Base-by-base conservation (phyloP, 768 basidiomycete genomes). In the Lenzites betulinus region DNA sequence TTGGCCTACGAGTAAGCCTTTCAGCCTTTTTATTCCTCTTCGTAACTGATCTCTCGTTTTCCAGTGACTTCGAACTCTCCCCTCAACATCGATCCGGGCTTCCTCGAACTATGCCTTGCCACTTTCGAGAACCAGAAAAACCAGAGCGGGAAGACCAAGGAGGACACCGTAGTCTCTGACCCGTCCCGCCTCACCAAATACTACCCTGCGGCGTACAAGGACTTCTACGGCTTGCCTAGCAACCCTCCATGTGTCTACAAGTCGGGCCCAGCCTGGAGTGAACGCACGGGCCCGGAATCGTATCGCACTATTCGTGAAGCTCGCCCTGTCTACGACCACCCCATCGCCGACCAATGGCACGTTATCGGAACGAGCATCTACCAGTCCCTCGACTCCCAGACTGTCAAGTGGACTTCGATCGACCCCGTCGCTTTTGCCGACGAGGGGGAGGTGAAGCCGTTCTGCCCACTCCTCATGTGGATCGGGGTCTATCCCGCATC, bases 401-500 rank as follows among this genome's bases (percentile, higher is more conserved):
- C 64, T 3, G 52, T 78, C 58, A 44, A 52, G 26, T 77, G 71
- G 70, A 70, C 67, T n/a, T 54, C 64, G 22, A 70, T 78, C 51
- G 65, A 76, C 63, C 66, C 67, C 51, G 57, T 75, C 56, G 67
- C 66, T 54, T 76, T 69, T 58, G 71, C 75, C 64, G 52, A 72
- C 11, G 67, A 57, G 9, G 68, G 63, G 48, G 53, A 67, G 50
- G 55, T 54, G 9, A n/a, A 66, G 57, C 57, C 61, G 7, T 38
- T 67, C 39, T 60, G 68, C 48, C 60, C 67, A 5, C 51, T 71
- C 46, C n/a, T 72, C 50, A 52, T 76, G n/a, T 70, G 60, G 66
- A 59, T 78, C 7, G 73, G 77, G 18, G 74, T 78, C 15, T 56
- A 51, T 51, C 76, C 76, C 36, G 30, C 42, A 11, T 61, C 75